Evolutionary conservation across 768 basidiomycete genomes (phyloP), one percentile per base, ranked within the genome.

Genomic region (Lyophyllum semitale): DNA sequence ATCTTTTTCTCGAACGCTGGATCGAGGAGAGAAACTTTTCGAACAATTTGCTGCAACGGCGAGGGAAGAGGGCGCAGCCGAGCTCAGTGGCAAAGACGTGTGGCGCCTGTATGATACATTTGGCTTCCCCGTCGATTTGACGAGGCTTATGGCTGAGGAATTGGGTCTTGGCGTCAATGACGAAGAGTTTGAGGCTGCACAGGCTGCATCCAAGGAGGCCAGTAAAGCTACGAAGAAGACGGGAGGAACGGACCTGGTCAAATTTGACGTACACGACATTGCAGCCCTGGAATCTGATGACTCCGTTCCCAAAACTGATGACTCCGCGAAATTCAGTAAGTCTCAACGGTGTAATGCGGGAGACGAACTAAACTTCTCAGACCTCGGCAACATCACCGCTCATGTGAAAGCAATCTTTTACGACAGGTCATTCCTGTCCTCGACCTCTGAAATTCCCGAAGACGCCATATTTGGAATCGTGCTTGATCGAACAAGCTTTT

Each of bases 81-180:
- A 85, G 61, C 84, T 99, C 27, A 85, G 77, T 55, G 97, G 97
- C 23, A 90, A 88, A 62, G 96, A 99, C 65, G 93, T 98, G 32
- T 99, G 97, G 97, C 83, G 92, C 25, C 73, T 99, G 48, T 98
- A 98, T 68, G 97, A 99, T 68, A 98, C 97, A 1, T 99, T 91
- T 67, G 97, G 97, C 48, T 99, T 99, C 77, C 97, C 97, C 0
- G 94, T 93, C 38, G 97, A 99, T 67, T 75, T 99, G 47, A 99
- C 97, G 1, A 87, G 89, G 47, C 79, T 99, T 55, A 98, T 99
- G 97, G 97, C 97, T 4, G 92, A 95, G 69, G 97, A 99, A 67
- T 76, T 93, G 26, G 88, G 87, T 2, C 76, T 99, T 41, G 78
- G 76, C 7, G 83, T 98, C 64, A 94, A 98, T 66, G 87, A 95